Evolutionary conservation across 2,329 filamentous ascomycete species (phyloP).

Genomic region (Colletotrichum simmondsii): DNA sequence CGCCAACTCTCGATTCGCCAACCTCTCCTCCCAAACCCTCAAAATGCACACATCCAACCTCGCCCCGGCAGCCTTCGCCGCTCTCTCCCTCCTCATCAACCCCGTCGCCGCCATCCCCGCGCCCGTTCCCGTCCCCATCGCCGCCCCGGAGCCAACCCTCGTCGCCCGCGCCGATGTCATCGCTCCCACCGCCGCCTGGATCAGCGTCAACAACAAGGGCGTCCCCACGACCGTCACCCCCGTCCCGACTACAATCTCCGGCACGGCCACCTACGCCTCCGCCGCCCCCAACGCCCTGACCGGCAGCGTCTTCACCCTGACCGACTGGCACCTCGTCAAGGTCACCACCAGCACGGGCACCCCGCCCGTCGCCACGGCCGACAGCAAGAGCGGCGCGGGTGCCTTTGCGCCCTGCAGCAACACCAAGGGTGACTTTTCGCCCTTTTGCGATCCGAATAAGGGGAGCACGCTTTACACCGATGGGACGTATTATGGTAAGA

Average conservation of each 20-base stretch:
- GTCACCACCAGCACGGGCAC: conserved; percentile 53
- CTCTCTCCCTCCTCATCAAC: conserved; percentile 37
- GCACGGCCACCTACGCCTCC: conserved; percentile 51
- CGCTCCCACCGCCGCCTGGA: conserved; percentile 59
- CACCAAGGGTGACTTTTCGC: conserved; percentile 55
- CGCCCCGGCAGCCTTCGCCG: conserved; percentile 37
- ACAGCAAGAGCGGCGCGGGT: conserved; percentile 53
- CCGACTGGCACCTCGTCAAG: conserved; percentile 47
- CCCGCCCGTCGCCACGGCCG: conserved; percentile 57
- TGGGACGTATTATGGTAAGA: conserved; percentile 62
- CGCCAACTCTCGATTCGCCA: background rate
- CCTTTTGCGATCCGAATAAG: conserved; percentile 61
- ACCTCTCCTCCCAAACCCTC: background rate
- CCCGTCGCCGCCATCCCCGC: conserved; percentile 44
- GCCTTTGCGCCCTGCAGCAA: conserved; percentile 64
- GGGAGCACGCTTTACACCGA: conserved; percentile 56
- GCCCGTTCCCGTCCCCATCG: conserved; percentile 37
- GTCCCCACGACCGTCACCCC: conserved; percentile 62
- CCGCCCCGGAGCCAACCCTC: conserved; percentile 37
- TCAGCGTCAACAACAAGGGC: conserved; percentile 60
- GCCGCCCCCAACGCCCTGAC: conserved; percentile 59
- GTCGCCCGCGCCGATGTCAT: conserved; percentile 35
- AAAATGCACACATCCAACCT: conserved; percentile 46
- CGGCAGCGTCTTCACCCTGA: conserved; percentile 52
- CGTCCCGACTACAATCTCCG: conserved; percentile 55